Conservation (phyloP, 2,329 filamentous ascomycete genomes). For the Mariannaea elegans region DNA sequence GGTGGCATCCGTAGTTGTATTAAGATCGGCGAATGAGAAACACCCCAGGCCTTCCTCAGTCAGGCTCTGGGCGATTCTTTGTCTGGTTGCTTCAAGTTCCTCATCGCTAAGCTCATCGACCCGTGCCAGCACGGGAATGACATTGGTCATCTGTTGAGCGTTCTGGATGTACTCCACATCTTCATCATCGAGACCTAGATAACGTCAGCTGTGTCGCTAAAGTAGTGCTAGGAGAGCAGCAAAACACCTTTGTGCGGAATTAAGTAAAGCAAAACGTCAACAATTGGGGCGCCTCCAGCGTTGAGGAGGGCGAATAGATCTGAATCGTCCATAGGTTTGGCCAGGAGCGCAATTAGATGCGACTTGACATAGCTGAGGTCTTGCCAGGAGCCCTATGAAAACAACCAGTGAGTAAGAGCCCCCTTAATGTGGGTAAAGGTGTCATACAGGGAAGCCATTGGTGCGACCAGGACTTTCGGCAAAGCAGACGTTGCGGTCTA, state of each 20-base stretch:
- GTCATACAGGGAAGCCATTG: slow-evolving; percentile 60
- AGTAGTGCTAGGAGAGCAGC: too few relatives aligned
- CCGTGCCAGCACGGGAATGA: slow-evolving; percentile 83
- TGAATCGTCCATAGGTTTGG: slow-evolving; percentile 70
- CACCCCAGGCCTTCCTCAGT: slow-evolving; percentile 65
- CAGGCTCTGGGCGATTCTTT: slow-evolving; percentile 65
- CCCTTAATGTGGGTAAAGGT: slow-evolving; percentile 3
- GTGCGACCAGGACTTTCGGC: slow-evolving; percentile 81
- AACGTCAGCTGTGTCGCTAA: slow-evolving; percentile 8
- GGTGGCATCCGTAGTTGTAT: slow-evolving; percentile 35
- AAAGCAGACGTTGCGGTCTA: slow-evolving; percentile 94
- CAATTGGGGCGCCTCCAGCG: slow-evolving; percentile 81
- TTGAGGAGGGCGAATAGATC: slow-evolving; percentile 83
- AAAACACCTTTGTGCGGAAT: slow-evolving; percentile 72
- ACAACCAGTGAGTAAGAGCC: slow-evolving; percentile 46
- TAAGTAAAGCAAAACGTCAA: slow-evolving; percentile 88
- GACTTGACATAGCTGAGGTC: slow-evolving; percentile 76
- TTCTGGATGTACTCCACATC: slow-evolving; percentile 78
- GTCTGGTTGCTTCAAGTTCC: slow-evolving; percentile 68
- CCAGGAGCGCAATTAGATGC: slow-evolving; percentile 42
- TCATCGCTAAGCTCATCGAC: slow-evolving; percentile 73
- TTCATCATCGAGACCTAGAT: slow-evolving; percentile 42
- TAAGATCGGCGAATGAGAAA: slow-evolving; percentile 69
- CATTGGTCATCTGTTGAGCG: slow-evolving; percentile 78
- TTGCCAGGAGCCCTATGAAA: slow-evolving; percentile 65